A percentile compares a stretch with the other conserved stretches of the same genome.
Evolutionary conservation across 2,329 filamentous ascomycete genomes (phyloP).

Genomic region (Talaromyces sp.): DNA sequence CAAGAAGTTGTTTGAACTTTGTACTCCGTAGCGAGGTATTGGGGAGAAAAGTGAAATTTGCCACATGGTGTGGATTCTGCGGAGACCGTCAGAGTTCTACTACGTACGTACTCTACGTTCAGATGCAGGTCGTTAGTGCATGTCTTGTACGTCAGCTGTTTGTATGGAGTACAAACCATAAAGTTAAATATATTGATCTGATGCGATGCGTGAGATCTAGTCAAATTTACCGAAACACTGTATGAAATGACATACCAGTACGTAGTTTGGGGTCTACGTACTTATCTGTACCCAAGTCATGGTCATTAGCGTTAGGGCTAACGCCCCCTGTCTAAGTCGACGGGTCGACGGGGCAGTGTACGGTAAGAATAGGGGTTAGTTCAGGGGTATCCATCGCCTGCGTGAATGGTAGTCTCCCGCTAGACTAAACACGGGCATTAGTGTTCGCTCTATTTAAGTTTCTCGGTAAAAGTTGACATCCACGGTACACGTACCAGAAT

Average conservation of each 20-base stretch:
- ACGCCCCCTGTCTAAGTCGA: neutral
- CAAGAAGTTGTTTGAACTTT: neutral
- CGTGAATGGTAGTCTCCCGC: neutral
- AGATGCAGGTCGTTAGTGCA: neutral
- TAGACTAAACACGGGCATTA: neutral
- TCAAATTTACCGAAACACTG: neutral
- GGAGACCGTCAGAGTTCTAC: neutral
- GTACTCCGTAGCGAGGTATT: neutral
- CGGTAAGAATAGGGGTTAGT: constrained; percentile 1
- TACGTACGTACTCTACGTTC: neutral
- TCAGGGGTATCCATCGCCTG: neutral
- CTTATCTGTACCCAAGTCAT: neutral
- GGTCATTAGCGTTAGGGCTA: neutral
- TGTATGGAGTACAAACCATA: neutral
- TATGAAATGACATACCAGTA: neutral
- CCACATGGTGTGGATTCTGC: constrained; percentile 4
- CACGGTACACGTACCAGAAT: neutral
- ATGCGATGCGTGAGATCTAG: neutral
- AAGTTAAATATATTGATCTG: neutral
- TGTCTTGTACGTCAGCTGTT: neutral
- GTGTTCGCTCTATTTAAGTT: neutral
- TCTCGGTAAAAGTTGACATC: neutral
- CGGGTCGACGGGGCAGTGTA: neutral
- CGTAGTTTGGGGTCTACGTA: neutral
- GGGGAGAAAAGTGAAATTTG: neutral